Evolutionary conservation across 2,329 filamentous ascomycete genomes (phyloP), one percentile per base, ranked within the genome.

Genomic region (Cytospora paraplurivora): DNA sequence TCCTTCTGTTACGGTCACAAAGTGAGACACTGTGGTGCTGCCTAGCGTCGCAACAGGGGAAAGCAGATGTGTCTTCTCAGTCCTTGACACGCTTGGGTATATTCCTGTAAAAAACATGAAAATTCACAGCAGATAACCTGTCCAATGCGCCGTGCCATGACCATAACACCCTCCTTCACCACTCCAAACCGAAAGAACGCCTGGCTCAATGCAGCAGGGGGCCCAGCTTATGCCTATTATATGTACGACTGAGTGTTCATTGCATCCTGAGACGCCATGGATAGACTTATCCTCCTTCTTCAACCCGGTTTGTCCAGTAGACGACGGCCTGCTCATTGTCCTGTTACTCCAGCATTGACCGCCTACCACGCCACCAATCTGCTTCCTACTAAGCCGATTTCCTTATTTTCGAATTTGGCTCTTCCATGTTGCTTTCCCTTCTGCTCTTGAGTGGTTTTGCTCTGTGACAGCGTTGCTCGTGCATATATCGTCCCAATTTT

Each of bases 161-260:
- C 52, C 38, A 37, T 54, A 41, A n/a, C 10, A 27, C 15, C 58
- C 32, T 49, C 21, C 21, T 51, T 55, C 56, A 44, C 33, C 32
- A 15, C n/a, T 35, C 55, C 44, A 41, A 27, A 15, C 52, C 56
- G 53, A 32, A 57, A 49, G 21, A 66, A 66, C 66, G 66, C 63
- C 66, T 52, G 53, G 66, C 60, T 63, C 54, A 57, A 67, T 66
- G 64, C 61, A 64, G 32, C 58, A 47, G 21, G 49, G 15, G 35
- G 19, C 7, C 27, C 51, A 33, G 19, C 47, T 33, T 32, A 33
- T 61, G 15, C 32, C 51, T 15, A 38, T 50, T 32, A 17, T 50
- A 35, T 50, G 38, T 61, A 61, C 19, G 50, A 49, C 37, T 34
- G 11, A 35, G 21, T 47, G 1, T 47, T 47, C n/a, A 47, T 47